Conservation (phyloP, 805 yeast genomes). For the Candida schatavii region DNA sequence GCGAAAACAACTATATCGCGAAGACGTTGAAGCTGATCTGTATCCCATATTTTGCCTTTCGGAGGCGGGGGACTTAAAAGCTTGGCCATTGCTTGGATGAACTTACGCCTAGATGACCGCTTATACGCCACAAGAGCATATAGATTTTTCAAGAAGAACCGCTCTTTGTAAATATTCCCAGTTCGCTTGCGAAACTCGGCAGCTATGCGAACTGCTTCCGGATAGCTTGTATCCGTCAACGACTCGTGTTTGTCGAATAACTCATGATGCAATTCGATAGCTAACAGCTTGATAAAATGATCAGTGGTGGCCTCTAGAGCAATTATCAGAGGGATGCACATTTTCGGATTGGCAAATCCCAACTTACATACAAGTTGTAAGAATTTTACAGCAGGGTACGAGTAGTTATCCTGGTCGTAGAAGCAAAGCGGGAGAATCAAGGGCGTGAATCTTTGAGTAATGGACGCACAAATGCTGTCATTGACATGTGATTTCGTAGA, state of each 20-base stretch:
- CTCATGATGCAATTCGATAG: constrained; percentile 50
- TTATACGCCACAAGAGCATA: constrained; percentile 42
- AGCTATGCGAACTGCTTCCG: constrained; percentile 60
- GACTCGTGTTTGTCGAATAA: constrained; percentile 68
- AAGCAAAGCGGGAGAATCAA: constrained; percentile 50
- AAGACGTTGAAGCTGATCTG: constrained; percentile 5
- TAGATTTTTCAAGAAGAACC: constrained; percentile 35
- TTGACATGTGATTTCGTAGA: constrained; percentile 44
- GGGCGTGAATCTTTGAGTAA: constrained; percentile 61
- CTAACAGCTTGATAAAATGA: constrained; percentile 42
- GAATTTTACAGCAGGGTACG: constrained; percentile 52
- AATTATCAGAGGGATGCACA: constrained; percentile 64
- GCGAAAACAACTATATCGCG: constrained; percentile 24
- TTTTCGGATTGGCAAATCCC: constrained; percentile 75
- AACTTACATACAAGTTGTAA: constrained; percentile 54
- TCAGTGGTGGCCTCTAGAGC: constrained; percentile 61
- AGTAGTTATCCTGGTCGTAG: constrained; percentile 41
- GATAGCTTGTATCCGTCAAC: constrained; percentile 61
- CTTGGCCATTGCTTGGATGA: constrained; percentile 24
- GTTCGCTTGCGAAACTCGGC: constrained; percentile 36
- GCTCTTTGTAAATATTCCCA: constrained; percentile 20
- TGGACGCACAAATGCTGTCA: constrained; percentile 73
- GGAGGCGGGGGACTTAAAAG: constrained; percentile 5
- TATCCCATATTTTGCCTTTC: constrained; percentile 3
- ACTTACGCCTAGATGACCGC: constrained; percentile 42